Base-by-base conservation (phyloP, 2,329 filamentous ascomycete genomes). In the Ascochyta viciae-villosae region DNA sequence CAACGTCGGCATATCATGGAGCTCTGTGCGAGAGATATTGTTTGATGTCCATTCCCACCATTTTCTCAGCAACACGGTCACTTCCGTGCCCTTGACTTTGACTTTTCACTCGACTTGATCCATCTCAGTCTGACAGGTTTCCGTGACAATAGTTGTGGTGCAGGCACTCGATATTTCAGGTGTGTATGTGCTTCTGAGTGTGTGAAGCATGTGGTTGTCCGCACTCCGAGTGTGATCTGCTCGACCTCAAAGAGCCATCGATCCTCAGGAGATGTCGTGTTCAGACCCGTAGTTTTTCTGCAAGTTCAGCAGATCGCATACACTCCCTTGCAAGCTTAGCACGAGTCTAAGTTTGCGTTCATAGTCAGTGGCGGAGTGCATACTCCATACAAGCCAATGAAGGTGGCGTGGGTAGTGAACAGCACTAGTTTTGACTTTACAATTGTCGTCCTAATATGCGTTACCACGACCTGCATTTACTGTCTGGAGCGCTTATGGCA, bases 221-320 rank as follows among this genome's bases (percentile, higher is more conserved):
- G 40, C 41, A 33, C 35, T 40, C 10, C 49, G 23, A 16, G 22
- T 34, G 24, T 44, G 8, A n/a, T 48, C 23, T 48, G 39, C 26
- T 43, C 48, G 3, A 48, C 38, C 5, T 33, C 22, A 31, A 54
- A 54, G 24, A 48, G 48, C 44, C 50, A 48, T 10, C 31, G 43
- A 5, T 48, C 50, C 1, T 38, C 13, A 2, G 31, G 43, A 3
- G 38, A 48, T 0, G 29, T 35, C 24, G 29, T 24, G 1, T 29
- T 31, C 1, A 54, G 31, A 6, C 38, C 44, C 39, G 48, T 48
- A 5, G 19, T 16, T 15, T 23, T 24, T 3, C 19, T 19, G 19
- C 19, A 19, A 19, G 19, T 3, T 19, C 19, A 19, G 19, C 19
- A 19, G 19, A 19, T 19, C 3, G 19, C 19, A 19, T 19, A 19